Evolutionary conservation across 768 basidiomycete species (phyloP), one percentile per base, ranked within the genome.

Genomic region (Lactarius psammicola): DNA sequence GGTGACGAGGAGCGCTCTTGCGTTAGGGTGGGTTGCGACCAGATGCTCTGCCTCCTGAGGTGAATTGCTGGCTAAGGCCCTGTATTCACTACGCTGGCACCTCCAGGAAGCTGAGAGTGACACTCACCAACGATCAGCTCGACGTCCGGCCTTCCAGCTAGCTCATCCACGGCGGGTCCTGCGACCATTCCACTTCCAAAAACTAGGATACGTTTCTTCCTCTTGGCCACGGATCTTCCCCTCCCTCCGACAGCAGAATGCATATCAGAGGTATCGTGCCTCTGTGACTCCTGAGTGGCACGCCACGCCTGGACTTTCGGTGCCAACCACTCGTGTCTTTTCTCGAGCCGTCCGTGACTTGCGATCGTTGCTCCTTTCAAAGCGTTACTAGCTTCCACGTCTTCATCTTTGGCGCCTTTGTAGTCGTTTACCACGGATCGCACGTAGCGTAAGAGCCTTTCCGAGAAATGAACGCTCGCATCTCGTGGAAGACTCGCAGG

Each of bases 161-260:
- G 81, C 71, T 89, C 84, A 59, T 90, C 85, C 3, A 94, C 87
- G 0, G 92, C 91, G 18, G 95, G 95, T 2, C 88, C 89, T 5
- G 94, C 93, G 23, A 98, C 95, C 87, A 97, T 94, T n/a, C 95
- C 95, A 62, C 91, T 94, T 9, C 95, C 95, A 2, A 98, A 81
- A 72, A 97, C 79, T 38, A 98, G 75, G 0, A 95, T 82, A 71
- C 81, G 85, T 78, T 88, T 88, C 76, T 84, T 86, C 70, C 64
- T 76, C 60, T 57, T 33, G 2, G 59, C 56, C 17, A 40, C 36
- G 23, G 17, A 34, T 40, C 33, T 56, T 18, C 17, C 26, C 31
- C 15, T 36, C 8, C n/a, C 61, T 13, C 31, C 61, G 34, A 44
- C 53, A 11, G 23, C 38, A 10, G 38, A 28, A 38, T 26, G 38